Evolutionary conservation across 1,139 yeast species (phyloP).

Genomic region (Saccharomycopsis hybrid): DNA sequence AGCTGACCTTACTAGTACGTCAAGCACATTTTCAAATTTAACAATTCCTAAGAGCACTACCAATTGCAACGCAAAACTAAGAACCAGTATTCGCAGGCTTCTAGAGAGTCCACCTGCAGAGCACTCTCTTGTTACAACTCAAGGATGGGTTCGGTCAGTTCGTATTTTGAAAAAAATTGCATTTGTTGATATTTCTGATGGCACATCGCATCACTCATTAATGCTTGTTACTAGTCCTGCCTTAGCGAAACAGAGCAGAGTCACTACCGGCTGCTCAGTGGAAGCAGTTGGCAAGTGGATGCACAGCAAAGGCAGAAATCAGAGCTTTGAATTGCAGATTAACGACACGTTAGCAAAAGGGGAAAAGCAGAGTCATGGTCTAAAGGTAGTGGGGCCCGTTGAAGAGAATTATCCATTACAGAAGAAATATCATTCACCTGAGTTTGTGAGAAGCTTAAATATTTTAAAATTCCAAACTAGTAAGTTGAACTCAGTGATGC

Average conservation of each 20-base stretch:
- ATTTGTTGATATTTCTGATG: slow-evolving; percentile 76
- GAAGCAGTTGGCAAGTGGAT: slow-evolving; percentile 39
- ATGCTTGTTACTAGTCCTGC: slow-evolving; percentile 46
- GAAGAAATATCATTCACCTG: slow-evolving; percentile 64
- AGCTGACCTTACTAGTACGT: too few relatives aligned
- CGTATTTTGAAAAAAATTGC: slow-evolving; percentile 69
- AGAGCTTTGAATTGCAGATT: slow-evolving; percentile 41
- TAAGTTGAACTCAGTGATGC: slow-evolving; percentile 55
- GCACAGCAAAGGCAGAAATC: slow-evolving; percentile 38
- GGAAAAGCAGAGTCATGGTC: slow-evolving; percentile 25
- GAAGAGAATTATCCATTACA: slow-evolving; percentile 71
- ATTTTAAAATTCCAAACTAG: slow-evolving; percentile 74
- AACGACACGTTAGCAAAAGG: neutral
- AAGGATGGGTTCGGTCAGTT: slow-evolving; percentile 73
- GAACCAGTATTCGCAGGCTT: slow-evolving; percentile 32
- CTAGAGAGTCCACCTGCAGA: slow-evolving; percentile 31
- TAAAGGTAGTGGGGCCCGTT: slow-evolving; percentile 49
- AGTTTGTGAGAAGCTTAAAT: slow-evolving; percentile 62
- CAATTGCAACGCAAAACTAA: slow-evolving; percentile 12
- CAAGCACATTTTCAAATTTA: too few relatives aligned
- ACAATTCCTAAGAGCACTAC: slow-evolving; percentile 1
- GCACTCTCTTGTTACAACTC: slow-evolving; percentile 16
- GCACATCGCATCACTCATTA: slow-evolving; percentile 50
- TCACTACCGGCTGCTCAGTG: slow-evolving; percentile 40
- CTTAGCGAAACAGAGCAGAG: slow-evolving; percentile 25